A percentile compares a stretch with the other conserved stretches of the same genome.
Conservation (phyloP, 2,329 filamentous ascomycete genomes). For the Fusarium sambucinum region DNA sequence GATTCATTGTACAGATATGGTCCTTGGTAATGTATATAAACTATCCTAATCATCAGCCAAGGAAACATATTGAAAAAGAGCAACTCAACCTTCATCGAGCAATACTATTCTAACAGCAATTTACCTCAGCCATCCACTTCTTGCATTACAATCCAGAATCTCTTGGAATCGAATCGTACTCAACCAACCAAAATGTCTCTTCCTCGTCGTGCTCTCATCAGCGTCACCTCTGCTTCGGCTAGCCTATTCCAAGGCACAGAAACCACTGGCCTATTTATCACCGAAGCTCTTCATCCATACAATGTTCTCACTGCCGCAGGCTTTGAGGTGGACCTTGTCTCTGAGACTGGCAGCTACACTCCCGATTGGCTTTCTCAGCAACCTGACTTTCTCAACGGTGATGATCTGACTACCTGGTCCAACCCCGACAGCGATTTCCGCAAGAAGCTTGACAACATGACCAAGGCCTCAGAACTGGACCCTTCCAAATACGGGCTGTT, state of each 20-base stretch:
- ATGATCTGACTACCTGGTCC: slow-evolving; percentile 50
- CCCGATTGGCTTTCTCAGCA: slow-evolving; percentile 23
- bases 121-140: no score
- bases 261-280: slow-evolving; percentile 20
- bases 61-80: neutral
- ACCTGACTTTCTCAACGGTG: slow-evolving; percentile 22
- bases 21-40: neutral
- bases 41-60: neutral
- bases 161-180: no score
- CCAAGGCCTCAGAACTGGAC: slow-evolving; percentile 51
- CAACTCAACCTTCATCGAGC: neutral
- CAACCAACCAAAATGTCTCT: slow-evolving; percentile 7
- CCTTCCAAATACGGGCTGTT: slow-evolving; percentile 36
- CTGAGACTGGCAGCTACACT: slow-evolving; percentile 16
- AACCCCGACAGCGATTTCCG: slow-evolving; percentile 58
- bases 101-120: neutral
- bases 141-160: no score
- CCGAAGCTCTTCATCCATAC: slow-evolving; percentile 14
- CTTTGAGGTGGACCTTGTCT: slow-evolving; percentile 17
- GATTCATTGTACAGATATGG: no score
- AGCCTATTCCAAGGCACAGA: slow-evolving; percentile 21
- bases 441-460: slow-evolving; percentile 58
- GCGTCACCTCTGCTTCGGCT: slow-evolving; percentile 27
- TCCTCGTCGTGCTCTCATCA: slow-evolving; percentile 25
- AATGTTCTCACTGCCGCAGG: slow-evolving; percentile 14